Base-by-base conservation (phyloP, 768 basidiomycete species). In the Russula abietina region DNA sequence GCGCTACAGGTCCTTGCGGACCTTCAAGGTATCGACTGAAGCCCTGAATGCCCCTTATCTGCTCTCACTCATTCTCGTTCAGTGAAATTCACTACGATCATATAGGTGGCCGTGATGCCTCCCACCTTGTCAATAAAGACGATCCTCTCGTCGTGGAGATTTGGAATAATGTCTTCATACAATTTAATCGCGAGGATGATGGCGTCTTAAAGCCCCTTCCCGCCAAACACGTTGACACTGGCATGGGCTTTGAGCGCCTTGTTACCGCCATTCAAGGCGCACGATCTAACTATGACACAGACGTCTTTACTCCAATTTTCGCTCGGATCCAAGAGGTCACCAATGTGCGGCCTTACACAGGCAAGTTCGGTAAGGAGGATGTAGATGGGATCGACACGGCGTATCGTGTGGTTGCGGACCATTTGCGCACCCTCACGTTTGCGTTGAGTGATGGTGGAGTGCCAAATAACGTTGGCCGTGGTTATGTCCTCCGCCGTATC, bases 151-250 rank as follows among this genome's bases (percentile, higher is more conserved):
- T 99, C 9, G 82, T 99, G 61, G 93, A 96, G 75, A 95, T 99
- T 68, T 99, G 97, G 97, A 99, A 99, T 79, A 98, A 97, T 73
- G 97, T 99, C 60, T 99, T 98, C 73, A 98, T 99, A 71, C 95
- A 98, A 70, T 99, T 90, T 79, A 98, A 99, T 73, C 90, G 97
- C 52, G 96, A 98, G 74, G 83, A 85, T 49, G 90, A 95, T 61
- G 89, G 90, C 45, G 84, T 86, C 22, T 81, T 99, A 17, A 85
- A 82, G 57, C 63, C 83, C 1, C 82, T 99, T 16, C 97, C 97
- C 28, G 84, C 87, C 36, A 93, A 94, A 75, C 97, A 99, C 69
- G 91, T 99, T 65, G 97, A 99, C 72, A 99, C 97, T 7, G 97
- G 97, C 55, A 94, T 99, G 95, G 97, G 97, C 48, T 99, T 97